Evolutionary conservation across 163 green algal species (phyloP).

Genomic region (Trebouxia gelatinosa): DNA sequence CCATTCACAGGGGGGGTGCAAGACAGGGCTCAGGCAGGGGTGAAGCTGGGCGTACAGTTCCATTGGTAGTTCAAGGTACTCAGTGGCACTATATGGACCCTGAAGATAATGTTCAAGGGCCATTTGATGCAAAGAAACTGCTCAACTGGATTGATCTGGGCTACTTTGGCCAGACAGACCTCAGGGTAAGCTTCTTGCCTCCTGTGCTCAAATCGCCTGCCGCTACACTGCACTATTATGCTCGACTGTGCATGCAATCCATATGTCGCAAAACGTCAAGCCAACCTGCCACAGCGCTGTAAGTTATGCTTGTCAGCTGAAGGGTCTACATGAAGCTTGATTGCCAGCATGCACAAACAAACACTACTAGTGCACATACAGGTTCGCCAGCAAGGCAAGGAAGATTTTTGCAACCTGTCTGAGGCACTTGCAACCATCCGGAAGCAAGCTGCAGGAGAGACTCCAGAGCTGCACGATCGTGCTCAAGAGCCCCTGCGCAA

Average conservation of each 20-base stretch:
- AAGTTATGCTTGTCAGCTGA: neutral
- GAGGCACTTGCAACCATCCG: neutral
- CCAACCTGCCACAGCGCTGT: neutral
- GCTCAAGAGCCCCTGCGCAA: too few relatives aligned
- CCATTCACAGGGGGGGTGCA: too few relatives aligned
- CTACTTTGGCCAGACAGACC: slow-evolving; percentile 27
- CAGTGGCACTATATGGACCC: slow-evolving; percentile 24
- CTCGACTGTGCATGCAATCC: neutral
- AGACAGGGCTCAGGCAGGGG: too few relatives aligned
- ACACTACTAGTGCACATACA: neutral
- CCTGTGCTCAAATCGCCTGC: neutral
- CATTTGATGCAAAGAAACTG: slow-evolving; percentile 26
- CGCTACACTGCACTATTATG: neutral
- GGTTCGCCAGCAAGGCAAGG: neutral
- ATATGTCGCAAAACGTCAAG: neutral
- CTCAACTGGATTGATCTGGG: slow-evolving; percentile 25
- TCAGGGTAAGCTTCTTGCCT: neutral
- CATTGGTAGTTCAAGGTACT: too few relatives aligned
- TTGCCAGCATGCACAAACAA: neutral
- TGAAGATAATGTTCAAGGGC: slow-evolving; percentile 18
- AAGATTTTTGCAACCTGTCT: neutral
- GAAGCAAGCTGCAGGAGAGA: slow-evolving; percentile 10
- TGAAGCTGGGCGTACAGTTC: too few relatives aligned
- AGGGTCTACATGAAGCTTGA: neutral
- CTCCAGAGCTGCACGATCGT: neutral